These are phyloP conservation scores for Strigomonas culicis DNA, from an alignment of 208 protist genomes.

Conservation along the genomic window DNA sequence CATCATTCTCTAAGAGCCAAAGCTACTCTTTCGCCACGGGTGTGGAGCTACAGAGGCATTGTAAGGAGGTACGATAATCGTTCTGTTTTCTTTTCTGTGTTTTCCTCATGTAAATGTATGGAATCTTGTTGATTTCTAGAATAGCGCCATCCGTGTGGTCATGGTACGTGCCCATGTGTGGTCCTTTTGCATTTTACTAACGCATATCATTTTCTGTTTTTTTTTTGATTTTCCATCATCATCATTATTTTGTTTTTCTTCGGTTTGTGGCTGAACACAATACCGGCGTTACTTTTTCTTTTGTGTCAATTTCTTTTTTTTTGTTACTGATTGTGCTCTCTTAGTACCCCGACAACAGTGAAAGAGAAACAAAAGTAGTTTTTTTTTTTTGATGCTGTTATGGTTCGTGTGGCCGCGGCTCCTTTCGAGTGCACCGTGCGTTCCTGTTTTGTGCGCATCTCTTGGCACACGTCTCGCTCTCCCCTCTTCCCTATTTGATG, in stretches of 20 bases:
- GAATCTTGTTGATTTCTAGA: no score
- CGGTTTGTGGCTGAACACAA: no score
- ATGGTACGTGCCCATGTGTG: no score
- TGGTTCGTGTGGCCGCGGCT: no score
- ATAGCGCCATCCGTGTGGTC: no score
- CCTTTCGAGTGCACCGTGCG: no score
- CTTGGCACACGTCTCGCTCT: background rate
- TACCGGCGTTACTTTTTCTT: conserved; percentile 14
- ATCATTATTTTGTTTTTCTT: conserved; percentile 6
- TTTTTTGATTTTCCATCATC: conserved; percentile 10
- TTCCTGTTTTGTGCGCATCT: background rate
- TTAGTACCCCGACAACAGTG: no score
- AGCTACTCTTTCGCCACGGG: background rate
- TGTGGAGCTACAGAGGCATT: background rate
- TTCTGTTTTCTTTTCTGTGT: conserved; percentile 10
- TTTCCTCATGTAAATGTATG: conserved; percentile 15
- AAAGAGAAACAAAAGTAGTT: no score
- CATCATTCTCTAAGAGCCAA: no score
- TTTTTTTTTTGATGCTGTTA: no score
- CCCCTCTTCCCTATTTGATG: no score
- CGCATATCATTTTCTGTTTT: conserved; percentile 8
- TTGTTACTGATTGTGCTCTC: background rate
- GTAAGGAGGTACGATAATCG: conserved; percentile 4
- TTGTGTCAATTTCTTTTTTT: background rate
- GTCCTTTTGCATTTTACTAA: no score